These are phyloP conservation scores for Thermochaetoides dissita DNA, from an alignment of 2,329 filamentous ascomycete species.

Conservation along the genomic window DNA sequence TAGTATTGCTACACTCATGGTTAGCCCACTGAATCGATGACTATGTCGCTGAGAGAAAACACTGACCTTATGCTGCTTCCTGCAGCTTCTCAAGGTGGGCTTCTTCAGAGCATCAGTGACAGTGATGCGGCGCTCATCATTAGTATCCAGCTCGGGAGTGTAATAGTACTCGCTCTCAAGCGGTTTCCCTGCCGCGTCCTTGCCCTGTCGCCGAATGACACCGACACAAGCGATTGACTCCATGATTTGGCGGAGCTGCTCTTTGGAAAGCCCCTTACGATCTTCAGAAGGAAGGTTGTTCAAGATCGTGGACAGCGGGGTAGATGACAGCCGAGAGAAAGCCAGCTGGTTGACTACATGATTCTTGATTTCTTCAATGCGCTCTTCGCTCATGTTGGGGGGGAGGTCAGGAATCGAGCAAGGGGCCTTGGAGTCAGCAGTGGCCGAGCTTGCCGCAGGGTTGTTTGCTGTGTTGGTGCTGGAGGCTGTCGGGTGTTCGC, in stretches of 20 bases:
- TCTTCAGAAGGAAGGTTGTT: constrained; percentile 63
- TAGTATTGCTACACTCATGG: constrained; percentile 46
- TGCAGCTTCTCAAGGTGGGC: constrained; percentile 74
- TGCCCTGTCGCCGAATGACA: constrained; percentile 78
- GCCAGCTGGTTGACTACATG: constrained; percentile 92
- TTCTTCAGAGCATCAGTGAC: constrained; percentile 79
- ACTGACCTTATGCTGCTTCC: constrained; percentile 92
- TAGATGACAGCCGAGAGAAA: constrained; percentile 83
- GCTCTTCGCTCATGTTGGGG: constrained; percentile 20
- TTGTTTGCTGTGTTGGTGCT: constrained; percentile 3
- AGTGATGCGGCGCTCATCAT: constrained; percentile 63
- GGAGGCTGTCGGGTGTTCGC: constrained; percentile 4
- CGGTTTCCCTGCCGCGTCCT: constrained; percentile 85
- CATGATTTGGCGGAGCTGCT: constrained; percentile 56
- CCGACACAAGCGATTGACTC: constrained; percentile 68
- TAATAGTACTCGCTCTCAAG: constrained; percentile 98
- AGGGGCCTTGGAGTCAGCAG: neutral
- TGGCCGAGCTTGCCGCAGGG: neutral
- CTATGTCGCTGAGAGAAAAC: neutral
- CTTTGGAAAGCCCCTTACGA: constrained; percentile 43
- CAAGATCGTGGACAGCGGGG: constrained; percentile 78
- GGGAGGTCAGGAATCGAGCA: constrained; percentile 4
- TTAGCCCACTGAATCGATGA: neutral
- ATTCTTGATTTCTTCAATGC: constrained; percentile 48
- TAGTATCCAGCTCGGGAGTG: constrained; percentile 70